Evolutionary conservation across 73 alveolate species (phyloP).

Genomic region (Stentor roeselii): DNA sequence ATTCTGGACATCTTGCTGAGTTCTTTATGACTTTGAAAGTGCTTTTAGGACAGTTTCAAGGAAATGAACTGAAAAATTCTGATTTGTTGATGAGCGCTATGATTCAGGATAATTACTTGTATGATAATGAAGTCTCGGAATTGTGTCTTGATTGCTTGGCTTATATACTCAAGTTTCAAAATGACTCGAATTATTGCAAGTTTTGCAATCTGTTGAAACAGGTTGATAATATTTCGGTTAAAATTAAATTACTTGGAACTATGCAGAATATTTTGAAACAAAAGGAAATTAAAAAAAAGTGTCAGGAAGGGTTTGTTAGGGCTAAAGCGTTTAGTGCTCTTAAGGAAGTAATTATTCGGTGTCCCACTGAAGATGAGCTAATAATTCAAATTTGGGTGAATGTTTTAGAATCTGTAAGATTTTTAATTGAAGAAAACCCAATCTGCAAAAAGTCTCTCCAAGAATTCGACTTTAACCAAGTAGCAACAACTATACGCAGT

Average conservation of each 20-base stretch:
- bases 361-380: neutral
- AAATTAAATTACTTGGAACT: neutral
- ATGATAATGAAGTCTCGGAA: neutral
- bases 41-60: neutral
- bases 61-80: neutral
- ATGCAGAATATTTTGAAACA: neutral
- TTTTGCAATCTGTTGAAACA: neutral
- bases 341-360: neutral
- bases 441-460: neutral
- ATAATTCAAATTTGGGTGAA: neutral
- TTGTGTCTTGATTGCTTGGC: constrained; percentile 14
- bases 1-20: neutral
- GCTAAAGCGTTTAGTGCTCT: neutral
- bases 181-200: neutral
- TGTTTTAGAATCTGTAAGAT: constrained; percentile 4
- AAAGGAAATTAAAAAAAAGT: neutral
- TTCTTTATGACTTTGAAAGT: neutral
- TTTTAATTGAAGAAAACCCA: constrained; percentile 23
- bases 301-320: constrained; percentile 3
- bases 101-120: neutral
- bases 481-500: neutral
- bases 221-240: neutral
- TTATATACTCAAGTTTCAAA: neutral
- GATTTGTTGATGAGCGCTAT: neutral
- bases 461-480: constrained; percentile 1